Conservation (phyloP, 352 stramenopile species). For the Globisporangium okanoganense region DNA sequence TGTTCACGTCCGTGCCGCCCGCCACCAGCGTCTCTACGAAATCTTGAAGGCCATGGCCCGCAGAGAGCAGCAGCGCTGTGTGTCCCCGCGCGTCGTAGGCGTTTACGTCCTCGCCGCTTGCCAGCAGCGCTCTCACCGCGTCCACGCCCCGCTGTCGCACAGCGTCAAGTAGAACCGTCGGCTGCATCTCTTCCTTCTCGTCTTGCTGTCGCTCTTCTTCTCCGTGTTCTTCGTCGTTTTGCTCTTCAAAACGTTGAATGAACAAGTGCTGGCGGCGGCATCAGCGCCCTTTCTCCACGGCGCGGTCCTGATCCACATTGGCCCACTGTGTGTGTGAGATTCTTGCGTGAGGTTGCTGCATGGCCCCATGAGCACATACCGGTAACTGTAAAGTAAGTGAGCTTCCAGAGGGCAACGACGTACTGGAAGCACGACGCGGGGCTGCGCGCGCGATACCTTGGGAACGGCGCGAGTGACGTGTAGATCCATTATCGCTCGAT, state of each 20-base stretch:
- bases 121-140: constrained; percentile 36
- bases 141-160: neutral
- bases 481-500: too few species aligned
- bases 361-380: neutral
- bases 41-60: neutral
- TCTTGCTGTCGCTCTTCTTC: neutral
- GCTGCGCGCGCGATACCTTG: too few species aligned
- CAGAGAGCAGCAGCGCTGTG: neutral
- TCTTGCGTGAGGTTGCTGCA: neutral
- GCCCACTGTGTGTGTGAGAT: neutral
- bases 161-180: neutral
- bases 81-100: neutral
- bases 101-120: neutral
- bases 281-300: neutral
- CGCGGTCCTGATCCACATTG: neutral
- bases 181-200: neutral
- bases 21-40: neutral
- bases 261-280: neutral
- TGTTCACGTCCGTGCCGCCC: neutral
- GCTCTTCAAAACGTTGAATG: neutral
- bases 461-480: too few species aligned
- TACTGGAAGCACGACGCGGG: too few species aligned
- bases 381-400: neutral
- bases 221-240: neutral
- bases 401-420: too few species aligned